These are phyloP conservation scores for Tilletia indica DNA, from an alignment of 1,284 basidiomycete genomes.

Conservation along the genomic window DNA sequence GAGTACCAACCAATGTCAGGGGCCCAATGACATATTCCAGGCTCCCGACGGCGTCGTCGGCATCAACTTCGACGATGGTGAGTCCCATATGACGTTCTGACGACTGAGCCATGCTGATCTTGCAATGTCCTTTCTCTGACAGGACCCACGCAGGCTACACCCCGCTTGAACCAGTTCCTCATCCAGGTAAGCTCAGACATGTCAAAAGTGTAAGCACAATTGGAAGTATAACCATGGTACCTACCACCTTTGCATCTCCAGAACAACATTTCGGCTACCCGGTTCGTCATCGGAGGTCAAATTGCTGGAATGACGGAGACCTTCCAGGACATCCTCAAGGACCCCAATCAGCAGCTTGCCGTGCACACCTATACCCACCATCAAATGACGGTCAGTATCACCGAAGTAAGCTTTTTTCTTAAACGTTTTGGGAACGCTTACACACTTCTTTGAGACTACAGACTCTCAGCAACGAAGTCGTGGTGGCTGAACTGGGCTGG, in stretches of 20 bases:
- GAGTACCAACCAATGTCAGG: constrained; percentile 40
- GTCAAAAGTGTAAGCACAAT: too few species aligned
- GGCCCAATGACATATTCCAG: constrained; percentile 40
- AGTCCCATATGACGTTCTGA: neutral
- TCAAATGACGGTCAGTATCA: constrained; percentile 65
- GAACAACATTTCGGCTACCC: constrained; percentile 42
- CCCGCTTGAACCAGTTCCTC: constrained; percentile 27
- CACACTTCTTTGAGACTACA: neutral
- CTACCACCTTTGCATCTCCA: neutral
- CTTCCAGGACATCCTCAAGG: constrained; percentile 15
- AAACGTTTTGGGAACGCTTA: too few species aligned
- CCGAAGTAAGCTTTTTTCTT: neutral
- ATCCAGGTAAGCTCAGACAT: too few species aligned
- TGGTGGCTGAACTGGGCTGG: constrained; percentile 92
- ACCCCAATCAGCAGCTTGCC: constrained; percentile 47
- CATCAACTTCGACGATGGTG: constrained; percentile 58
- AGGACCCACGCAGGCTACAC: constrained; percentile 20
- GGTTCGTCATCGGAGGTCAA: constrained; percentile 60
- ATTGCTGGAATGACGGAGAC: constrained; percentile 5
- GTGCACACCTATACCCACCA: constrained; percentile 62
- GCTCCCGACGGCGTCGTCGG: constrained; percentile 41
- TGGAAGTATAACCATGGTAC: too few species aligned
- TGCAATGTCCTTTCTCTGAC: constrained; percentile 56
- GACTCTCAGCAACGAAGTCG: constrained; percentile 75
- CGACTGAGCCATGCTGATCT: constrained; percentile 56